Evolutionary conservation across 208 protist species (phyloP), one percentile per base, ranked within the genome.

Genomic region (Leptomonas pyrrhocoris): DNA sequence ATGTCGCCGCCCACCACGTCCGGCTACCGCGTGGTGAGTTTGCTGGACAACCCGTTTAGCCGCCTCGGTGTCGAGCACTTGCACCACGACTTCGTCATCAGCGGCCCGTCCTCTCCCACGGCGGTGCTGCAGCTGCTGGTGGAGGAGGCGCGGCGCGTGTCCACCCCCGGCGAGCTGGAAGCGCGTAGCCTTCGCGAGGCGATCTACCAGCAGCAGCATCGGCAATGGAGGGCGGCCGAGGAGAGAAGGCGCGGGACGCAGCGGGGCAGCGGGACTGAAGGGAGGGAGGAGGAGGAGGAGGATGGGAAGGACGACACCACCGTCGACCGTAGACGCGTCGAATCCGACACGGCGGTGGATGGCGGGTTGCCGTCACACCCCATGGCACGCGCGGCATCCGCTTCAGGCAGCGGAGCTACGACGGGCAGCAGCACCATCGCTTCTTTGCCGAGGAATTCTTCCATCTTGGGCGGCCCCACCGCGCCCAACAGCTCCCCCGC

Each of bases 31-130:
- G 74, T 72, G 38, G 55, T 79, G 3, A 65, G 58, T 49, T 21
- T 42, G 3, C 48, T 79, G 25, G 73, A 75, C 68, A 84, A 80
- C 74, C 79, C 79, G 2, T 80, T 84, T 55, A 80, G 68, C 15
- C 68, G 74, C 48, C 68, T 73, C 21, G 79, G 57, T 0, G 65
- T 73, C 2, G 53, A 61, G 36, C 49, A 70, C 25, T 53, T 74
- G 58, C 59, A 73, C 40, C 69, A 72, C 51, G 64, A 80, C 31
- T 71, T 70, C 53, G 59, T 84, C 16, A 74, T 84, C 66, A 65
- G 56, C 50, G 79, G 68, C 25, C 68, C 79, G 28, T 18, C 46
- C 11, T 59, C 58, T 34, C 63, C 69, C 4, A 45, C 30, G 18
- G n/a, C 59, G 30, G 49, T 74, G 21, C n/a, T 84, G 57, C 50